A percentile compares a stretch with the other conserved stretches of the same genome.
phyloP scores from a whole-genome alignment of 2,329 filamentous ascomycete genomes.

The Albifimbria verrucaria region DNA sequence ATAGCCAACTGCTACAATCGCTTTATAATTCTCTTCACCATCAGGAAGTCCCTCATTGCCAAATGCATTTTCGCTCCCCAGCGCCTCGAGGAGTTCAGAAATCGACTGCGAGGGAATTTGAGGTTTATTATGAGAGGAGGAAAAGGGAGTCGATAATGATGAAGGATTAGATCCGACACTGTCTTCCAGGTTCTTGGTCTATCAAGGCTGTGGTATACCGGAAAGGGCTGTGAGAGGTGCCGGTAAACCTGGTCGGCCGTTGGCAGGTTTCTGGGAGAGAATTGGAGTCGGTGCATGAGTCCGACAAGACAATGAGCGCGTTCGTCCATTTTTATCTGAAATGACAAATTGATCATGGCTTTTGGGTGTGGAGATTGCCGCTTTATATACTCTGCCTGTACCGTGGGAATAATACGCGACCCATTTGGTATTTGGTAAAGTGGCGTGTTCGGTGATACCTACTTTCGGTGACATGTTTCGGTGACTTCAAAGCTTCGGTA shows the following conservation, averaged over 20 bases:
- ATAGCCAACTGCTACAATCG: not conserved
- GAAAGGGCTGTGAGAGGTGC: not conserved
- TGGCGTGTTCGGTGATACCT: not conserved
- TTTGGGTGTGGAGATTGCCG: not conserved
- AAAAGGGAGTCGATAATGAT: not conserved
- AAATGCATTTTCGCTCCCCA: not conserved
- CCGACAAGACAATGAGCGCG: not conserved
- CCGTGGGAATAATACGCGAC: not conserved
- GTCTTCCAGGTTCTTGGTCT: not conserved
- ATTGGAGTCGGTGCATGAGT: not conserved
- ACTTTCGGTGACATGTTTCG: not conserved
- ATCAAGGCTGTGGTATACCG: not conserved
- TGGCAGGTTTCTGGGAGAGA: not conserved
- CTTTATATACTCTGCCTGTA: not conserved
- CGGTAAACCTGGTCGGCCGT: not conserved
- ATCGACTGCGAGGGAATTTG: not conserved
- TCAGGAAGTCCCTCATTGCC: not conserved
- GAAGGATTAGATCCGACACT: not conserved
- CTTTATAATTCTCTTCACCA: not conserved
- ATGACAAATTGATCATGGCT: not conserved
- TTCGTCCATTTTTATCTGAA: not conserved
- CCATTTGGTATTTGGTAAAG: not conserved
- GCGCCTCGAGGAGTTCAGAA: not conserved
- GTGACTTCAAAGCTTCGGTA: not conserved
- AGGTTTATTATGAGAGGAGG: not conserved